Base-by-base conservation (phyloP, 495 filamentous ascomycete species). In the Hypoxylon cercidicola region DNA sequence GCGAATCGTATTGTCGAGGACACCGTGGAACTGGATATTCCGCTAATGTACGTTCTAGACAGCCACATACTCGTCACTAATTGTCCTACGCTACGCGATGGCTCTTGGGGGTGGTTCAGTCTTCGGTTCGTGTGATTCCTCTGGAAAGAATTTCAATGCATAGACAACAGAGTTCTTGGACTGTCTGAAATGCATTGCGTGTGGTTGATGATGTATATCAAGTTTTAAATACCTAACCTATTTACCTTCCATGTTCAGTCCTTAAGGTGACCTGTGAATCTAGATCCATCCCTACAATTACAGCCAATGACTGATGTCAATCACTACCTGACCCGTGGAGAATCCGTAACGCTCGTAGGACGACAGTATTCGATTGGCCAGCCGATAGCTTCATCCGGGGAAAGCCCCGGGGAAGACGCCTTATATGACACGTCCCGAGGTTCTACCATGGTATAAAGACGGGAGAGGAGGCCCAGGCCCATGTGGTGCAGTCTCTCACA, bases 91-190 rank as follows among this genome's bases (percentile, higher is more conserved):
- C 1, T 39, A 13, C 34, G 45, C 37, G 49, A n/a, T 18, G 21
- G 43, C 53, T 57, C 19, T 18, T 18, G 39, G 44, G 37, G 11
- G 37, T 34, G 45, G 55, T 50, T 45, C 41, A 23, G 50, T 50
- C 34, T 65, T 43, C 23, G 39, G 32, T 65, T 65, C 35, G 43
- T 44, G 43, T 60, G 23, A 52, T 43, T 60, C 43, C 21, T 60
- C 45, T 55, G 44, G 56, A 51, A 66, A 66, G 56, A 40, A 34
- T 23, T 56, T 55, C 13, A 49, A 51, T 51, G 51, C 46, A 60
- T 52, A 60, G 46, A 44, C 19, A 40, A 15, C 51, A 46, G 12
- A 55, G 50, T 39, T 60, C 48, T 18, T 23, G 20, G 34, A 15
- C 47, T 11, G 8, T 10, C 20, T 51, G 16, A 19, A 49, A 47